Evolutionary conservation across 768 basidiomycete genomes (phyloP).

Genomic region (Suillus bovinus): DNA sequence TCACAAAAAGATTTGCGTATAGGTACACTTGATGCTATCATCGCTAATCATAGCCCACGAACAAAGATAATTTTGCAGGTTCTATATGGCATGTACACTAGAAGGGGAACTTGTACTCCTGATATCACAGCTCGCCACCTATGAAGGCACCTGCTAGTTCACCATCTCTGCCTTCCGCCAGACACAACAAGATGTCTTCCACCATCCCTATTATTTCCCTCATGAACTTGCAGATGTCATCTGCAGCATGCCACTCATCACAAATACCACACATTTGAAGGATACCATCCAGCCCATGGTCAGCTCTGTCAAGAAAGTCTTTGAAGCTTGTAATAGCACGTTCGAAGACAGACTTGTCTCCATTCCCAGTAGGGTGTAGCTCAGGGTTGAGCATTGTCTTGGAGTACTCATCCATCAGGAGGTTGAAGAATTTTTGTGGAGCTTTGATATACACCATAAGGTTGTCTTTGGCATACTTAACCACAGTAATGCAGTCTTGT

Average conservation of each 20-base stretch:
- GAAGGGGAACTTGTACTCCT: background rate
- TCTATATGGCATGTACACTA: background rate
- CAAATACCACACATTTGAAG: background rate
- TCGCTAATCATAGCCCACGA: background rate
- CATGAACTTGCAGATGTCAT: background rate
- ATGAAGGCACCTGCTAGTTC: background rate
- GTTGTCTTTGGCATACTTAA: background rate
- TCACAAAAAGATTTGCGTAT: no score
- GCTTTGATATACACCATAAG: background rate
- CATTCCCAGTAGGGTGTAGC: background rate
- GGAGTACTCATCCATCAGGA: background rate
- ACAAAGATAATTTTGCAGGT: no score
- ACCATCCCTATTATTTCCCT: background rate
- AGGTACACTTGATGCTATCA: background rate
- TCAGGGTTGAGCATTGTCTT: background rate
- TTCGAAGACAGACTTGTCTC: background rate
- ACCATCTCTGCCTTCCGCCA: background rate
- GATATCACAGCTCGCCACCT: background rate
- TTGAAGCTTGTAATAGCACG: no score
- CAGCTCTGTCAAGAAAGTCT: no score
- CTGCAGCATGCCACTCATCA: background rate
- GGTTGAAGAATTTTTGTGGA: background rate
- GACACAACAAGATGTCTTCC: slow-evolving; percentile 9
- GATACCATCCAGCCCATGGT: no score
- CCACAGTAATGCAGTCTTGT: no score